Base-by-base conservation (phyloP, 2,329 filamentous ascomycete species). In the Neospermospora avenae region DNA sequence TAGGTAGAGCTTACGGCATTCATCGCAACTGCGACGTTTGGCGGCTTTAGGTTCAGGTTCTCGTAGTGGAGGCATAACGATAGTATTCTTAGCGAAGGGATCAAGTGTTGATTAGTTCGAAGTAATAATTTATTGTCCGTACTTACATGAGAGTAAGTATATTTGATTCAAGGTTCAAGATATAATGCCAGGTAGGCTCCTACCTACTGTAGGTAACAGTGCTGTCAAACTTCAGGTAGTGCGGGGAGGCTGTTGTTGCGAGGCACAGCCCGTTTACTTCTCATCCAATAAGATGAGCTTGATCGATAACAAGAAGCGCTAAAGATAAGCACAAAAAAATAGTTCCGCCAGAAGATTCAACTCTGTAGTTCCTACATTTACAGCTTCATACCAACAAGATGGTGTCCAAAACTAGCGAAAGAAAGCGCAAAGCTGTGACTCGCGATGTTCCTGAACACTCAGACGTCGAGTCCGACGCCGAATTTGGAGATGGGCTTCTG, bases 21-120 rank as follows among this genome's bases (percentile, higher is more conserved):
- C 84, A 72, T 88, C 85, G 72, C 85, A 88, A 62, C 85, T 84
- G 51, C 84, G 79, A 63, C 82, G 83, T 69, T 84, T 87, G 62
- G 76, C 65, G 22, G 63, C n/a, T n/a, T n/a, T 22, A 13, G 42
- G 24, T 16, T 64, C 54, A 16, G 62, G 62, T 25, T 54, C n/a
- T n/a, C n/a, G n/a, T n/a, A n/a, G n/a, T 41, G 61, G 31, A n/a
- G 62, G 20, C 58, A 67, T 64, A 10, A 57, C 59, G 44, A 63
- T 37, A 22, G 51, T 59, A 24, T 60, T 60, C 34, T 55, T 59
- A 18, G 58, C 58, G 35, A 49, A 57, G 8, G 65, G 63, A 42
- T 67, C 63, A 16, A 67, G 60, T 20, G 65, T 59, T n/a, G 66
- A 53, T 10, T 60, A 66, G 14, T 45, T 59, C 37, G 66, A 37